Evolutionary conservation across 192 early-diverging fungal species (phyloP).

Genomic region (Podochytrium sp.): DNA sequence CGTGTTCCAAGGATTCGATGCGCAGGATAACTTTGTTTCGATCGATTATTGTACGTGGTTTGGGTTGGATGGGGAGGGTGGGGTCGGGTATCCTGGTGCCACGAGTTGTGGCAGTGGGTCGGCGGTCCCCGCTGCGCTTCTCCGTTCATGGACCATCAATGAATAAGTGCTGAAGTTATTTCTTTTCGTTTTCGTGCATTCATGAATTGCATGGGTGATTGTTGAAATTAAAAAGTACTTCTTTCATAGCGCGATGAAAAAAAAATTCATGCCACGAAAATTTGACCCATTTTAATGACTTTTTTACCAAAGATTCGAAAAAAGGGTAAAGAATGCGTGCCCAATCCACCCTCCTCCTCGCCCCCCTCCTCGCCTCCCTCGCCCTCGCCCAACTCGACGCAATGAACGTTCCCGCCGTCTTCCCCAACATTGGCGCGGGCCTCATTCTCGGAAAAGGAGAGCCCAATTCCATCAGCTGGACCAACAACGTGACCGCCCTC

Average conservation of each 20-base stretch:
- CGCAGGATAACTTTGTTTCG: not conserved
- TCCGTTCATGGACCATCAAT: no score
- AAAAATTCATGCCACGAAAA: not conserved
- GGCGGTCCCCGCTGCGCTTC: no score
- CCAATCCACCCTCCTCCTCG: not conserved
- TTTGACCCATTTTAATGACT: not conserved
- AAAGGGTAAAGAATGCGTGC: not conserved
- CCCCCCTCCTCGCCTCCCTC: not conserved
- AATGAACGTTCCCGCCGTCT: slow-evolving; percentile 1
- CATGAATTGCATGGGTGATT: not conserved
- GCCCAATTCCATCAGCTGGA: slow-evolving; percentile 1
- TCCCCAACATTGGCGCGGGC: not conserved
- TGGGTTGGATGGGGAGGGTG: no score
- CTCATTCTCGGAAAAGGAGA: not conserved
- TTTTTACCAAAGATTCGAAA: not conserved
- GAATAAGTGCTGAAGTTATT: no score
- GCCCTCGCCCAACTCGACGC: not conserved
- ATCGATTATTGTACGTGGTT: not conserved
- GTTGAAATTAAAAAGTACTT: not conserved
- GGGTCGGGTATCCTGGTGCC: no score
- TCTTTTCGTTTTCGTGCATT: not conserved
- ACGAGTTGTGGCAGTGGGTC: no score
- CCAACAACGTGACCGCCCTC: not conserved
- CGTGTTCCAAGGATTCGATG: not conserved
- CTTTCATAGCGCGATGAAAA: not conserved